Evolutionary conservation across 768 basidiomycete species (phyloP), one percentile per base, ranked within the genome.

Genomic region (Boletus tylopilopsis): DNA sequence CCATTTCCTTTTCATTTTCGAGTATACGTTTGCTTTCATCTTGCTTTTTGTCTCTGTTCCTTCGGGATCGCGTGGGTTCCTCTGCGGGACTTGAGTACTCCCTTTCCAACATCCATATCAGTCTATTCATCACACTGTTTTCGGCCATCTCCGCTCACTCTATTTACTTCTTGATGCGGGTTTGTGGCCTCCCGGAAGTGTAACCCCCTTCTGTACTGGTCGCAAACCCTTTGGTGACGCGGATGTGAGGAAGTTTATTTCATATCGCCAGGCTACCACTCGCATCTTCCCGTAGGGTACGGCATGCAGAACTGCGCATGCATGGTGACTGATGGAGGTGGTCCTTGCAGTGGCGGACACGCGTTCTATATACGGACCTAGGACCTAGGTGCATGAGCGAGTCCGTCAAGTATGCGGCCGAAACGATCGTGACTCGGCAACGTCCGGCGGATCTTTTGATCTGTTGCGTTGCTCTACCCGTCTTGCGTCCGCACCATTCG

Each of bases 291-390:
- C 56, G 55, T 49, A 52, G 32, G 53, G 38, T 58, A 62, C 59
- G 63, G 60, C 62, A 64, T 58, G 53, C 53, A 32, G 49, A 55
- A 32, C 51, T 57, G 62, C 45, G 52, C 56, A 58, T 53, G 52
- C 48, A 55, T 58, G 55, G 54, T 69, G 64, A 61, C 33, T 68
- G 62, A 67, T 66, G 62, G 50, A 39, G n/a, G 50, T 52, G 38
- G 58, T 46, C 43, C 64, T 59, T 47, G 46, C 51, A 47, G 59
- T 52, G 53, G 56, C 53, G 57, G 51, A 48, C 67, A 61, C 37
- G 37, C 53, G 38, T 39, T 33, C 61, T 29, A 49, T 63, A 46
- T 51, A 37, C 47, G 55, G 43, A 18, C 46, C 34, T 63, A 40
- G 44, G 34, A 46, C 47, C 33, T 35, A 19, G 42, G 42, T 53